phyloP scores from a whole-genome alignment of 2,329 filamentous ascomycete genomes.

The Parascedosporium putredinis region DNA sequence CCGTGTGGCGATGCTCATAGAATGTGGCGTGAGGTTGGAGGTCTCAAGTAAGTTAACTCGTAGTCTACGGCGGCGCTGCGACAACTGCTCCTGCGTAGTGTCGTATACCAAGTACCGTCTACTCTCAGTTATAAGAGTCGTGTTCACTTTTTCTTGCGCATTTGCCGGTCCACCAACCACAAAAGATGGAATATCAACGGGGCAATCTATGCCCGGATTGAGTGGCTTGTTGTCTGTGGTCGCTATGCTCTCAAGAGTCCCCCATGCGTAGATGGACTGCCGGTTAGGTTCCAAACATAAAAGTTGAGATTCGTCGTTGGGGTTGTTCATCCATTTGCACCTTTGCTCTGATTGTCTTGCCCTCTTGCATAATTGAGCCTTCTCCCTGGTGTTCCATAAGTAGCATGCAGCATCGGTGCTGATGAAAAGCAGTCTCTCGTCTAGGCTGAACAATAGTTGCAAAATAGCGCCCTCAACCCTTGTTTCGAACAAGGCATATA shows the following conservation, averaged over 20 bases:
- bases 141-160: background rate
- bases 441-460: background rate
- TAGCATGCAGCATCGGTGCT: background rate
- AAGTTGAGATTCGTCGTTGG: background rate
- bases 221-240: background rate
- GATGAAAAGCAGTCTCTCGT: background rate
- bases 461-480: background rate
- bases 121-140: background rate
- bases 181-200: background rate
- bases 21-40: too few relatives aligned
- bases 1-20: background rate
- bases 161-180: background rate
- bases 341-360: background rate
- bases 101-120: background rate
- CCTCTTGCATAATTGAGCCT: background rate
- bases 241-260: background rate
- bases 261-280: background rate
- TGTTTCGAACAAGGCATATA: background rate
- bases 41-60: background rate
- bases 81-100: background rate
- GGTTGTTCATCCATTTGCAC: conserved; percentile 1
- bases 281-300: background rate
- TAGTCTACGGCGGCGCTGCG: background rate
- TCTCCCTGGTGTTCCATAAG: background rate
- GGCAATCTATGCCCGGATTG: background rate